Evolutionary conservation across 164 flowering plant genomes (phyloP).

Genomic region (Cinnamomum chago): DNA sequence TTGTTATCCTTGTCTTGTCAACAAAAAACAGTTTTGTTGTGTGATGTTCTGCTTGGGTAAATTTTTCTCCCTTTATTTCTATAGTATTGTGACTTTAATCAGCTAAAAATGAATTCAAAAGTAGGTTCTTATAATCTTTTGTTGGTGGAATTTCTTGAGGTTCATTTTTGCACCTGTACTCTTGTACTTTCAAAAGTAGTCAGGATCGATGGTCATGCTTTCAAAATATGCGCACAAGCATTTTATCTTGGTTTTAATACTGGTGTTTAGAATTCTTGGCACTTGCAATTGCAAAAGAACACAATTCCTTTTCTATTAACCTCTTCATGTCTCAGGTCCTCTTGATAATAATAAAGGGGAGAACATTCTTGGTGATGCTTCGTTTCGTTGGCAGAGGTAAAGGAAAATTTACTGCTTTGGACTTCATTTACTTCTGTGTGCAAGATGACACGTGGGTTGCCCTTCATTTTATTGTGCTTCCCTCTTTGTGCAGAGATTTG

Average conservation of each 20-base stretch:
- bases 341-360: constrained; percentile 61
- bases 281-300: neutral
- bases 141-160: neutral
- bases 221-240: neutral
- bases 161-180: neutral
- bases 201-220: neutral
- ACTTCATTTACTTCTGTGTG: neutral
- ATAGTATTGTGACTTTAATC: neutral
- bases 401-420: neutral
- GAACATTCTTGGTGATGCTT: constrained; percentile 60
- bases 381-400: constrained; percentile 94
- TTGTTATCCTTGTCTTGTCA: neutral
- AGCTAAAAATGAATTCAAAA: neutral
- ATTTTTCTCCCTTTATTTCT: neutral
- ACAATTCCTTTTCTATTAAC: constrained; percentile 33
- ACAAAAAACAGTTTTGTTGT: neutral
- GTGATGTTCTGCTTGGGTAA: neutral
- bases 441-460: neutral
- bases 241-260: neutral
- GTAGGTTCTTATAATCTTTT: neutral
- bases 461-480: neutral
- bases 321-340: constrained; percentile 66
- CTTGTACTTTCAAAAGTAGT: neutral
- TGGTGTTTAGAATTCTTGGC: neutral
- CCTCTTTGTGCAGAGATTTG: constrained; percentile 49